These are phyloP conservation scores for Zymoseptoria passerinii DNA, from an alignment of 2,329 filamentous ascomycete genomes.

Conservation along the genomic window DNA sequence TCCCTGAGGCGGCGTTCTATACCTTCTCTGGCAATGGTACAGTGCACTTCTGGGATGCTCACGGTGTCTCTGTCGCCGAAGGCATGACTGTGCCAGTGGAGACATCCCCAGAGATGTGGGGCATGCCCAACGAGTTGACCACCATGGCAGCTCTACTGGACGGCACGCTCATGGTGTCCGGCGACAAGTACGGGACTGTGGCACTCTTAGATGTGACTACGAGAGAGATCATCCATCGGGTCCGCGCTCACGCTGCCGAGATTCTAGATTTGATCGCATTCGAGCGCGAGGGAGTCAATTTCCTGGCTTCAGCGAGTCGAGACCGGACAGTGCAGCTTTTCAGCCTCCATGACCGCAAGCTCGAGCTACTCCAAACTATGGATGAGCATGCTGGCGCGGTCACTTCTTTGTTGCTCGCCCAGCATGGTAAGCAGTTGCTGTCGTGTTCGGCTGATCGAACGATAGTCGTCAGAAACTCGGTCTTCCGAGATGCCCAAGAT, in stretches of 20 bases:
- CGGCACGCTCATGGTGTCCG: conserved; percentile 64
- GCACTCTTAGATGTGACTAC: conserved; percentile 50
- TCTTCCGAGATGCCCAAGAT: conserved; percentile 56
- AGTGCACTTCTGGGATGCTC: conserved; percentile 71
- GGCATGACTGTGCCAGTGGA: conserved; percentile 63
- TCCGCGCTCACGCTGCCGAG: conserved; percentile 79
- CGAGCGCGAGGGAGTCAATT: conserved; percentile 50
- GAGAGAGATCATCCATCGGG: conserved; percentile 56
- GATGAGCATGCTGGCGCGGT: conserved; percentile 87
- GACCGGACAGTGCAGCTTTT: conserved; percentile 96
- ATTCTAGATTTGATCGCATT: conserved; percentile 73
- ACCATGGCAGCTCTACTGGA: conserved; percentile 51
- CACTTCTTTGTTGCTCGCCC: conserved; percentile 64
- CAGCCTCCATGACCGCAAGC: conserved; percentile 40
- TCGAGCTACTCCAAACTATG: conserved; percentile 76
- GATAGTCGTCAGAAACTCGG: conserved; percentile 70
- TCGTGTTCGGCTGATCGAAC: conserved; percentile 87
- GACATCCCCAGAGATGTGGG: conserved; percentile 43
- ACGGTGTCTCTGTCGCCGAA: conserved; percentile 56
- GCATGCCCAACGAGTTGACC: conserved; percentile 48
- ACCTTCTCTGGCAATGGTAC: conserved; percentile 81
- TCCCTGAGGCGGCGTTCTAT: conserved; percentile 63
- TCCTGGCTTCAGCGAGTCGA: conserved; percentile 75
- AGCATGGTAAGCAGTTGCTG: conserved; percentile 58
- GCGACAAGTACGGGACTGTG: conserved; percentile 79